Percentiles rank a stretch among this genome's conserved stretches.
phyloP scores from a whole-genome alignment of 2,329 filamentous ascomycete genomes.

The Calonectria fujianensis region DNA sequence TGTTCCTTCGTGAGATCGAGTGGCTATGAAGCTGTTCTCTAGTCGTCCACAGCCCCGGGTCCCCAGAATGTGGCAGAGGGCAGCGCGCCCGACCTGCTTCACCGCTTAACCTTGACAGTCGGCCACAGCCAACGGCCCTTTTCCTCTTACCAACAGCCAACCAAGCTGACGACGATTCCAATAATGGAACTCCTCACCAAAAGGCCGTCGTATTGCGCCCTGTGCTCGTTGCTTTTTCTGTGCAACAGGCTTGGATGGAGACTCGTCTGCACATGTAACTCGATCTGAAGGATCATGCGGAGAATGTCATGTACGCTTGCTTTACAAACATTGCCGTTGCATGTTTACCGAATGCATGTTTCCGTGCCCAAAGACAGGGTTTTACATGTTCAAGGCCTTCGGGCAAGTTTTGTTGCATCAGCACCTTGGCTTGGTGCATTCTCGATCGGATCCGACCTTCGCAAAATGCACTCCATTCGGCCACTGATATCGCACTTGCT shows the following conservation, averaged over 20 bases:
- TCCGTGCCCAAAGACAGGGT: conserved; percentile 44
- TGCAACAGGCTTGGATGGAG: conserved; percentile 37
- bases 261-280: conserved; percentile 47
- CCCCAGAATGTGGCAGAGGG: conserved; percentile 46
- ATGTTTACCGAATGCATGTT: conserved; percentile 50
- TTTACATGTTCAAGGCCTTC: conserved; percentile 38
- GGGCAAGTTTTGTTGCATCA: conserved; percentile 34
- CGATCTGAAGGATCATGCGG: conserved; percentile 48
- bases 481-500: conserved; percentile 51
- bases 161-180: conserved; percentile 34
- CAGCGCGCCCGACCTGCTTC: conserved; percentile 43
- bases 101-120: conserved; percentile 44
- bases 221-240: conserved; percentile 31
- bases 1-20: conserved; percentile 42
- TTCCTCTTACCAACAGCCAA: conserved; percentile 30
- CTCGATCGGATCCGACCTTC: conserved; percentile 42
- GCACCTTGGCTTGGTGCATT: conserved; percentile 41
- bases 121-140: conserved; percentile 28
- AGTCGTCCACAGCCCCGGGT: conserved; percentile 40
- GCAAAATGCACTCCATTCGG: conserved; percentile 52
- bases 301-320: conserved; percentile 49
- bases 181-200: conserved; percentile 33
- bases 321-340: conserved; percentile 45
- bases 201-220: conserved; percentile 25
- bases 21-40: conserved; percentile 46